Conservation (phyloP, 73 alveolate species). For the Paramecium octaurelia region DNA sequence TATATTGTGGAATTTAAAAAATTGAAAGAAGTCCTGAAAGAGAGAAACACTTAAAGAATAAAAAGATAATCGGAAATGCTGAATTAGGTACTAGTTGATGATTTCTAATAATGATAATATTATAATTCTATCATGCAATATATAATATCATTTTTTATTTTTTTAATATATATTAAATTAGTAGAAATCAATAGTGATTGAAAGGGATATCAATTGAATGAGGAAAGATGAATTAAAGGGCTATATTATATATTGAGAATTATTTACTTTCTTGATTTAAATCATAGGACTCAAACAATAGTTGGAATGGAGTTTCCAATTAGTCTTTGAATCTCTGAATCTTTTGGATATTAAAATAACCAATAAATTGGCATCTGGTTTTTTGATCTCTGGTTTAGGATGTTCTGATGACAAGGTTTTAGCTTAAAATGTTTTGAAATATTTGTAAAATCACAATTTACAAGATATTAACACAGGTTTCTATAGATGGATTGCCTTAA, state of each 20-base stretch:
- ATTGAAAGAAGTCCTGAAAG: no score
- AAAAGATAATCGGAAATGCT: no score
- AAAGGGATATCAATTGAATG: background rate
- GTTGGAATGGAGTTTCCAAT: background rate
- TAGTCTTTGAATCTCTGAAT: background rate
- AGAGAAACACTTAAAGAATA: background rate
- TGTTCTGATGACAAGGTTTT: background rate
- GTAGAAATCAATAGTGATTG: background rate
- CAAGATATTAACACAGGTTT: background rate
- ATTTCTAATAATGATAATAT: background rate
- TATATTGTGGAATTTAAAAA: no score
- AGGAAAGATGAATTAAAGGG: background rate
- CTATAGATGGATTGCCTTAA: background rate
- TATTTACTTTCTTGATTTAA: background rate
- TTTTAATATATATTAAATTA: background rate
- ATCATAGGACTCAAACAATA: background rate
- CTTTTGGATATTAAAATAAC: background rate
- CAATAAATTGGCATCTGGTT: background rate
- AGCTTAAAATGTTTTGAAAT: background rate
- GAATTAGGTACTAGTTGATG: background rate
- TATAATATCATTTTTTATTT: no score
- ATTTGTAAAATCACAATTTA: background rate
- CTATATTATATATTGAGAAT: background rate
- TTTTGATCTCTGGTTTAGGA: background rate
- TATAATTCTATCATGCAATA: background rate